Percentiles rank a stretch among this genome's conserved stretches.
Evolutionary conservation across 2,329 filamentous ascomycete genomes (phyloP).

Genomic region (Microdochium nivale): DNA sequence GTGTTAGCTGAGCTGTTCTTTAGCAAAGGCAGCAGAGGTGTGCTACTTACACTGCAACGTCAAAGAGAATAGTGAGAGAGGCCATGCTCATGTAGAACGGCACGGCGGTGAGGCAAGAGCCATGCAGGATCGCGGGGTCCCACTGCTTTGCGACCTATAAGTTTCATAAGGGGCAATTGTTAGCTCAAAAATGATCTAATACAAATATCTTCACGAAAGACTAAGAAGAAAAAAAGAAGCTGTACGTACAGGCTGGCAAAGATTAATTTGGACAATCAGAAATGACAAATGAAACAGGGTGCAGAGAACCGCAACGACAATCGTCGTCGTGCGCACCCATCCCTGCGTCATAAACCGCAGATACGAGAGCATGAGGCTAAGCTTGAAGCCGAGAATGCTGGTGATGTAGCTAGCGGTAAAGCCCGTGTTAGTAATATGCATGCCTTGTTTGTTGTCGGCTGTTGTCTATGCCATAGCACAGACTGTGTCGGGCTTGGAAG

Average conservation of each 20-base stretch:
- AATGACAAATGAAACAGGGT: conserved; percentile 30
- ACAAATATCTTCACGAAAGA: too few relatives aligned
- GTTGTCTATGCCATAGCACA: neutral
- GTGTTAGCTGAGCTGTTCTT: neutral
- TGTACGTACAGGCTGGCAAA: conserved; percentile 23
- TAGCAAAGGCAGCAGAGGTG: too few relatives aligned
- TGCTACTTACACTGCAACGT: conserved; percentile 29
- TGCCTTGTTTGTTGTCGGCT: too few relatives aligned
- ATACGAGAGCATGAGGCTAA: conserved; percentile 33
- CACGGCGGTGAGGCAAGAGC: conserved; percentile 28
- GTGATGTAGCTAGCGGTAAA: conserved; percentile 23
- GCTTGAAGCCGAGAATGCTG: conserved; percentile 36
- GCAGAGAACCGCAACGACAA: conserved; percentile 23
- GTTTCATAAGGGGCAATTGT: too few relatives aligned
- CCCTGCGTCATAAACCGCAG: conserved; percentile 33
- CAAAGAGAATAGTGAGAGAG: conserved; percentile 30
- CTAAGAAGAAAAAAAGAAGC: too few relatives aligned
- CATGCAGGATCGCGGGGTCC: conserved; percentile 24
- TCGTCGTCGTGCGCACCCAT: conserved; percentile 21
- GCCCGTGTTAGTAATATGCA: neutral
- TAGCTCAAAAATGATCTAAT: too few relatives aligned
- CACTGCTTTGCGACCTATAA: conserved; percentile 31
- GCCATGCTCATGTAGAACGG: conserved; percentile 34
- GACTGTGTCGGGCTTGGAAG: neutral
- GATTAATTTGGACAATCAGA: conserved; percentile 23